Base-by-base conservation (phyloP, 1,284 basidiomycete species). In the Ganoderma boninense region DNA sequence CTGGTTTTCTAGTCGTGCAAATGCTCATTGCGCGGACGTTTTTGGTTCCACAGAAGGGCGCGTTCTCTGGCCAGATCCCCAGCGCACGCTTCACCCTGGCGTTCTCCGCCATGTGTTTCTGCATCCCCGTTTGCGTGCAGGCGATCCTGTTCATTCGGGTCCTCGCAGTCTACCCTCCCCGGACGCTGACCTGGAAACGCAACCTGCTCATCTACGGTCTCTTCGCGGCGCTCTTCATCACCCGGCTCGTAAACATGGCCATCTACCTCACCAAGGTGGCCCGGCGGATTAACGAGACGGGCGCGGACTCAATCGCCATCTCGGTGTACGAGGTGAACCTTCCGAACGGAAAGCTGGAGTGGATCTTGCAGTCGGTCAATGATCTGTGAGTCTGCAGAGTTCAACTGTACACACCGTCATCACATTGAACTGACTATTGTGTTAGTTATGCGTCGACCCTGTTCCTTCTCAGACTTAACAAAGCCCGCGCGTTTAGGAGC, bases 291-390 rank as follows among this genome's bases (percentile, higher is more conserved):
- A 26, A 3, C 49, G 49, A 52, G 49, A 52, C 49, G 8, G 49
- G 49, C 11, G 49, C 49, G 4, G 49, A 52, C 29, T 57, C 63
- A 4, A 44, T 60, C 14, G 18, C 46, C 29, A 23, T 16, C 38
- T 13, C 26, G 0, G 40, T 26, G 29, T 49, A 35, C 26, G 38
- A 26, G 66, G 67, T 38, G 65, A 57, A 18, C 32, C 23, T 20
- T 10, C 63, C 43, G 2, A 46, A 64, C 62, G 43, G 52, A 35
- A 77, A 74, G 62, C 65, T 77, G n/a, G 79, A 79, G 54, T 80
- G 77, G 78, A 75, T 77, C 44, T 52, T 78, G 16, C 79, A 80
- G 67, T 64, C 79, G 4, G 74, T 76, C 46, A 77, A 79, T 60
- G 74, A 79, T 61, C 49, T 72, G 77, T 78, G 64, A 23, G 71